phyloP scores from a whole-genome alignment of 371 early-diverging fungal genomes.

The Mortierella sp. region DNA sequence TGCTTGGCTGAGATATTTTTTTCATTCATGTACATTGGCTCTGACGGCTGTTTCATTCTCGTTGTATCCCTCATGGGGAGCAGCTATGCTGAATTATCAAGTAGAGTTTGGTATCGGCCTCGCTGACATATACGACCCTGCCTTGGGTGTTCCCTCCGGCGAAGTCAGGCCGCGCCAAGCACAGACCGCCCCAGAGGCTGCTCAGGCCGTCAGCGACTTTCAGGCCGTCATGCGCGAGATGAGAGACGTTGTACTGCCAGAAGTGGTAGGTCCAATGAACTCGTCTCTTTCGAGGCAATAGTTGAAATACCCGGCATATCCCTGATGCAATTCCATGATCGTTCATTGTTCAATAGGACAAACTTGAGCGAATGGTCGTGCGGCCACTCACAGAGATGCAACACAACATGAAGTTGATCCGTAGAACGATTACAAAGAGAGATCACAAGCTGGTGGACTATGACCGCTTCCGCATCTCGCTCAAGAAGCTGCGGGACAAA shows the following conservation, averaged over 20 bases:
- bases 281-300: background rate
- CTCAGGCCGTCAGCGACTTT: conserved; percentile 72
- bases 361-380: conserved; percentile 77
- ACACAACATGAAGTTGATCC: conserved; percentile 72
- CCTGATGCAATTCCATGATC: too few species aligned
- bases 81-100: conserved; percentile 76
- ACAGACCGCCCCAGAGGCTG: conserved; percentile 66
- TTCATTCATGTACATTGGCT: background rate
- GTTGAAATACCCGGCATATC: background rate
- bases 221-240: conserved; percentile 69
- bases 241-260: conserved; percentile 71
- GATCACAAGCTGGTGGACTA: conserved; percentile 86
- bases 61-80: background rate
- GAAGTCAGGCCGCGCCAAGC: conserved; percentile 58
- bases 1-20: background rate
- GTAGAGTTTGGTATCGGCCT: conserved; percentile 73
- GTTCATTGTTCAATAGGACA: conserved; percentile 57
- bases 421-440: conserved; percentile 81
- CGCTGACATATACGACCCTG: conserved; percentile 66
- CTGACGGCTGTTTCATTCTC: conserved; percentile 2
- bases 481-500: conserved; percentile 75
- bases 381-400: conserved; percentile 73
- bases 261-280: conserved; percentile 63
- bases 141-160: conserved; percentile 50
- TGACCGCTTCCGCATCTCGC: conserved; percentile 77